Base-by-base conservation (phyloP, 176 grass and related monocot genomes). In the Lolium rigidum region DNA sequence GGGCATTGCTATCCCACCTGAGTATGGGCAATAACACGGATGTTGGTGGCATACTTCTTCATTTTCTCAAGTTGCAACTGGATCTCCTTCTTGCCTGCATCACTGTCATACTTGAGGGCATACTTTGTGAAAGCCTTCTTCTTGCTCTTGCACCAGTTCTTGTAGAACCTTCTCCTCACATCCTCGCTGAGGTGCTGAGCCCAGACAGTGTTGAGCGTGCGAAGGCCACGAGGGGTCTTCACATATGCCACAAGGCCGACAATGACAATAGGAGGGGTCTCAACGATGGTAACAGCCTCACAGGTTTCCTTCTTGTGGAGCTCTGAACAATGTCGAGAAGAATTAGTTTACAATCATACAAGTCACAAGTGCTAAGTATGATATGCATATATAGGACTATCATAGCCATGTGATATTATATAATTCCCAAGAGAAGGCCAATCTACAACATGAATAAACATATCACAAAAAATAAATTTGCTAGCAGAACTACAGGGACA, bases 61-160 rank as follows among this genome's bases (percentile, higher is more conserved):
- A 99, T 99, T 87, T 96, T 99, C 74, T 99, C 97, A 51, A 96
- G 88, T 22, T 96, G 88, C 49, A 90, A 9, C 71, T 92, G 90
- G 48, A 96, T 91, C 82, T 99, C 97, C 49, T 94, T 96, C 90
- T 96, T 98, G 84, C 97, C 94, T 3, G 74, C 88, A 5, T 99
- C 94, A 21, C 47, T 79, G 35, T 99, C 97, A 70, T 87, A 99
- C 83, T 99, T 99, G 79, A 91, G 90, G 0, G 91, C 91, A 41
- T 99, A 99, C 85, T 88, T 99, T 4, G 89, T 90, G 62, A 99
- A 99, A 9, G 97, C 97, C 76, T 90, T 95, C 92, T 99, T 99
- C 90, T 99, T 99, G 88, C 97, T 99, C 66, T 96, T 99, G 82
- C 88, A 99, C 97, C 97, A 99, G 88, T 92, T 96, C 82, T 99